Evolutionary conservation across 768 basidiomycete species (phyloP), one percentile per base, ranked within the genome.

Genomic region (Plicaturopsis crispa): DNA sequence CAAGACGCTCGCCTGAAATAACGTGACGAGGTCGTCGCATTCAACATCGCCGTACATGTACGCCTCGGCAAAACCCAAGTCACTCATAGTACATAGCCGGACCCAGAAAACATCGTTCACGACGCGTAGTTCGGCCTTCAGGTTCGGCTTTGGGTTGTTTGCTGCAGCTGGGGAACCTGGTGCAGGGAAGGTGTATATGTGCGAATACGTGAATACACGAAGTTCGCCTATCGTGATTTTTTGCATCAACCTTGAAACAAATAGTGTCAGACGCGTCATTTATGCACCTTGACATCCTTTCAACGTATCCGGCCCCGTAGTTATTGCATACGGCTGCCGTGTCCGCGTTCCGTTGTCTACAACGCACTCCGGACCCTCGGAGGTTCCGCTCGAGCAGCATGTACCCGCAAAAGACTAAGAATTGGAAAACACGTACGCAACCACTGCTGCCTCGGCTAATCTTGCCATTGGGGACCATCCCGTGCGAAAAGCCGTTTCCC

Each of bases 41-140:
- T 80, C 74, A 21, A 83, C 75, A 32, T 87, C 83, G 5, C 83
- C 81, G 39, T 75, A 77, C 84, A 88, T 86, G 57, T 78, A 85
- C 0, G 79, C 76, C 56, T 87, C 84, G 4, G 78, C 69, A 48
- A 87, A 84, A 3, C 82, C 84, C 31, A 87, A 59, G 51, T 84
- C 82, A 17, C 76, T 68, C 66, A 78, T 75, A 6, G 67, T 53
- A 40, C 70, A 70, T 11, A 80, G 59, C 1, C 79, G 62, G 6
- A 78, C 56, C 76, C 78, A 80, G 50, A 81, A 80, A 8, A 61
- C 54, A 45, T 76, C 70, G 42, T 64, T 69, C 3, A 65, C 46
- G 28, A 79, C 71, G 18, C 67, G 57, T 16, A 77, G 45, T 48
- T 72, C 69, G 7, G 69, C 71, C 45, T 59, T 63, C 5, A 23